Percentiles rank a stretch among this genome's conserved stretches.
Evolutionary conservation across 495 filamentous ascomycete genomes (phyloP).

Genomic region (Podospora anserina): DNA sequence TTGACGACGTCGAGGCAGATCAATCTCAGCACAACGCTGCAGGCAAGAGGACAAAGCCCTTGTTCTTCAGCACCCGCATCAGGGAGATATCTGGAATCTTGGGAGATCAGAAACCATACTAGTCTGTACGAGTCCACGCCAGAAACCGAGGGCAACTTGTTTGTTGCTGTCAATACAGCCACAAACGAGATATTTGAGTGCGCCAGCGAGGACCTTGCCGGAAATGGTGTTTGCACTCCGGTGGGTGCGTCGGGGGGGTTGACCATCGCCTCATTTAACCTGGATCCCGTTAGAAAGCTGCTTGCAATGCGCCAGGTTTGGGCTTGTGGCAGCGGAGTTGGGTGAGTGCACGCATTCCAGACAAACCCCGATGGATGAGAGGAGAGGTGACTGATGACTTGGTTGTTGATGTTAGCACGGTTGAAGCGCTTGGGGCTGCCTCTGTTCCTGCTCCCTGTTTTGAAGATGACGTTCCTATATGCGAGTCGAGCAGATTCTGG

Average conservation of each 20-base stretch:
- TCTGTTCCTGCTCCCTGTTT: not conserved
- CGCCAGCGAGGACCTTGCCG: not conserved
- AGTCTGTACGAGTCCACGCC: not conserved
- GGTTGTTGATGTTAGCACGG: not conserved
- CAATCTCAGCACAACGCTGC: not conserved
- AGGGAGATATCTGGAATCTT: not conserved
- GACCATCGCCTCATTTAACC: not conserved
- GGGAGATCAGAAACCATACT: not conserved
- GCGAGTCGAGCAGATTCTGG: not conserved
- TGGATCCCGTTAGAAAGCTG: not conserved
- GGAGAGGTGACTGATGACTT: not conserved
- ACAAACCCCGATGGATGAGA: no score
- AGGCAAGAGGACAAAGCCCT: not conserved
- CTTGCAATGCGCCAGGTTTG: not conserved
- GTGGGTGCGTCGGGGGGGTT: not conserved
- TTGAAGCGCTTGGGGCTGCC: not conserved
- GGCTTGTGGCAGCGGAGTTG: not conserved
- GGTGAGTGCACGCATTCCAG: no score
- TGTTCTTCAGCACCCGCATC: not conserved
- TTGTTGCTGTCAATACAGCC: not conserved
- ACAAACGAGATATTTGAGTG: constrained; percentile 1
- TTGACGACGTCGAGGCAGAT: not conserved
- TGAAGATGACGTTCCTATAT: not conserved
- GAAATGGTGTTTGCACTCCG: not conserved
- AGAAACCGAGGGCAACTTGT: not conserved